phyloP scores from a whole-genome alignment of 2,329 filamentous ascomycete species.

The Ophiosphaerella narmari region DNA sequence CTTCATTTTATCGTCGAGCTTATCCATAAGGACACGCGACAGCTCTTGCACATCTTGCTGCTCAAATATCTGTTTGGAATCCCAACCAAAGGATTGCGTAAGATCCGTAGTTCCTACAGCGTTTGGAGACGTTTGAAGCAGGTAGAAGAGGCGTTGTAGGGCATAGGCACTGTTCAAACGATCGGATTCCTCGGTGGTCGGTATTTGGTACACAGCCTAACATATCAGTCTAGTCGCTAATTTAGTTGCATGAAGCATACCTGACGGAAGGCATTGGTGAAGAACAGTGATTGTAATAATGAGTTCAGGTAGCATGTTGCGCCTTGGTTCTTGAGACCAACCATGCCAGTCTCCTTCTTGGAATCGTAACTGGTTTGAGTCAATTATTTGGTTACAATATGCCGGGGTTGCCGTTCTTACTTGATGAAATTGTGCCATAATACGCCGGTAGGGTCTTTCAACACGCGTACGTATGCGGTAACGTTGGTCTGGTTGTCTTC shows the following conservation, averaged over 20 bases:
- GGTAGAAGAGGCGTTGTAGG: slow-evolving; percentile 91
- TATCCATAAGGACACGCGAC: slow-evolving; percentile 95
- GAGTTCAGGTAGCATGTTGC: slow-evolving; percentile 66
- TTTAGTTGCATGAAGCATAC: slow-evolving; percentile 49
- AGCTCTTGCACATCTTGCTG: slow-evolving; percentile 98
- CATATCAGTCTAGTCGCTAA: slow-evolving; percentile 5
- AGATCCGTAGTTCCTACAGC: slow-evolving; percentile 92
- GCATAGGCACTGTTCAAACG: slow-evolving; percentile 90
- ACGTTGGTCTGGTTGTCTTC: slow-evolving; percentile 79
- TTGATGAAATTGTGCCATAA: slow-evolving; percentile 90
- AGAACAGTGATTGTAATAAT: slow-evolving; percentile 53
- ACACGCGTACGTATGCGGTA: slow-evolving; percentile 79
- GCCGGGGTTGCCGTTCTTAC: slow-evolving; percentile 32
- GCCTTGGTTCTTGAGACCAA: slow-evolving; percentile 94
- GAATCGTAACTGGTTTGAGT: slow-evolving; percentile 72
- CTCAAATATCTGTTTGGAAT: slow-evolving; percentile 96
- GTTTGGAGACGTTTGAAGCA: slow-evolving; percentile 80
- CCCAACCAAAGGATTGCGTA: slow-evolving; percentile 97
- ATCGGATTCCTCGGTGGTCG: slow-evolving; percentile 81
- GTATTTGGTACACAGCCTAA: slow-evolving; percentile 94
- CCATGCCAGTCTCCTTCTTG: slow-evolving; percentile 98
- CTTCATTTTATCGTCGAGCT: slow-evolving; percentile 97
- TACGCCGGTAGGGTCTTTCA: slow-evolving; percentile 86
- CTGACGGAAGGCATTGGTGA: slow-evolving; percentile 86
- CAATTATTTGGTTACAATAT: not conserved